A percentile compares a stretch with the other conserved stretches of the same genome.
phyloP scores from a whole-genome alignment of 192 early-diverging fungal species.

The Coemansia sp. region DNA sequence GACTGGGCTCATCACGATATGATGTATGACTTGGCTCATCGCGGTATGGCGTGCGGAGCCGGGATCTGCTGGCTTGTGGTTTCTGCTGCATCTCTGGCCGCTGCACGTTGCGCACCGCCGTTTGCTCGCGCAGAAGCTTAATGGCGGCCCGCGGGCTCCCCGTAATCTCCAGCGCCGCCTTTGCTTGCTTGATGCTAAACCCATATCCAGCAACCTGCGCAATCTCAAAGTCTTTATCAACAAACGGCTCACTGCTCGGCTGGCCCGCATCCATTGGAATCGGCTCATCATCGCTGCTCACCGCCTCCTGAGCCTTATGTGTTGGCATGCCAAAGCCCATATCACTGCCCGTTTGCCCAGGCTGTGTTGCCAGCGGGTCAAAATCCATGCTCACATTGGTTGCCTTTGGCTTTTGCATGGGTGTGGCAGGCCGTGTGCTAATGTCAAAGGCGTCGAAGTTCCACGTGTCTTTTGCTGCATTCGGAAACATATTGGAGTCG shows the following conservation, averaged over 20 bases:
- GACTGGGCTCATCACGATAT: no score
- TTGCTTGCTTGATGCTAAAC: slow-evolving; percentile 67
- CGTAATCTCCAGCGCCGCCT: slow-evolving; percentile 67
- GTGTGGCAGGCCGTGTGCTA: slow-evolving; percentile 12
- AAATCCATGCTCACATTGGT: slow-evolving; percentile 30
- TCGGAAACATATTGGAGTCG: slow-evolving; percentile 7
- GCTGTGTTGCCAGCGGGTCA: slow-evolving; percentile 24
- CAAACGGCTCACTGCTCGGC: slow-evolving; percentile 19
- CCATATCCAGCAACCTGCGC: slow-evolving; percentile 80
- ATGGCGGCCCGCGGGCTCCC: slow-evolving; percentile 63
- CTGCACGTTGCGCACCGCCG: slow-evolving; percentile 10
- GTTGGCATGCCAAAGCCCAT: not conserved
- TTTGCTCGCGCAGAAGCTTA: slow-evolving; percentile 42
- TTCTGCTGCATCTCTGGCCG: slow-evolving; percentile 4
- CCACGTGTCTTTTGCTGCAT: slow-evolving; percentile 31
- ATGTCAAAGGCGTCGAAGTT: slow-evolving; percentile 49
- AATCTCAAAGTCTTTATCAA: slow-evolving; percentile 57
- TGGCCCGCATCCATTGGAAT: slow-evolving; percentile 30
- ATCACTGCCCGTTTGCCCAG: not conserved
- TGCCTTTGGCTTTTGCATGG: slow-evolving; percentile 19
- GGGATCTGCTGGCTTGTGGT: not conserved
- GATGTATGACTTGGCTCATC: slow-evolving; percentile 3
- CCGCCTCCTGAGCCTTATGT: not conserved
- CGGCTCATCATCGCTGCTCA: slow-evolving; percentile 35
- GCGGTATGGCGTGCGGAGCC: slow-evolving; percentile 17